Evolutionary conservation across 2,329 filamentous ascomycete genomes (phyloP).

Genomic region (Stagonosporopsis cucurbitacearum): DNA sequence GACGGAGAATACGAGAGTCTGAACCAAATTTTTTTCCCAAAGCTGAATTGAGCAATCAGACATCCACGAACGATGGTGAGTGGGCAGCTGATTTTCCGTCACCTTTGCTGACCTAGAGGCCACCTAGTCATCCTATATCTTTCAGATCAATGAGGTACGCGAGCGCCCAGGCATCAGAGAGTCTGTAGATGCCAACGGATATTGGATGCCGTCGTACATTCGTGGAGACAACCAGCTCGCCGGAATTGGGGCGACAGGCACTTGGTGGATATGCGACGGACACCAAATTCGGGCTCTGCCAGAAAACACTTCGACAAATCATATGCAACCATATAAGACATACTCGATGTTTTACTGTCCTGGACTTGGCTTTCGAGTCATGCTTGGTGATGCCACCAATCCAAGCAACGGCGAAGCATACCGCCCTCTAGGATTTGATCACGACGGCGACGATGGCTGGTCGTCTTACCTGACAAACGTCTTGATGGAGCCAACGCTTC

Average conservation of each 20-base stretch:
- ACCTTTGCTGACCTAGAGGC: background rate
- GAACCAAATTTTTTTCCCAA: background rate
- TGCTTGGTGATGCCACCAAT: conserved; percentile 25
- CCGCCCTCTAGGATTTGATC: conserved; percentile 33
- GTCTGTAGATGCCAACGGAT: background rate
- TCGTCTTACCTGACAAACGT: conserved; percentile 37
- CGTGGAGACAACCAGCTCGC: conserved; percentile 3
- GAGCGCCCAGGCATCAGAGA: conserved; percentile 1
- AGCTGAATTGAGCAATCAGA: background rate
- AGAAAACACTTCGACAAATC: background rate
- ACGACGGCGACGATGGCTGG: conserved; percentile 17
- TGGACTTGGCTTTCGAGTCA: conserved; percentile 32
- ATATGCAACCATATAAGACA: conserved; percentile 9
- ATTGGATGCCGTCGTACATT: conserved; percentile 27
- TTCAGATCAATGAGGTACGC: conserved; percentile 37
- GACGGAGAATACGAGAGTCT: background rate
- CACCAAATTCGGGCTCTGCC: background rate
- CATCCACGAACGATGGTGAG: background rate
- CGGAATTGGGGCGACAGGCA: background rate
- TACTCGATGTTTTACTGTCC: conserved; percentile 31
- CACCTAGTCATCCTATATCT: conserved; percentile 22
- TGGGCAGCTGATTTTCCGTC: background rate
- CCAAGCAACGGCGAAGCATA: conserved; percentile 13
- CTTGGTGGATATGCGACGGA: conserved; percentile 4
- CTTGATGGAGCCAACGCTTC: conserved; percentile 16